Percentiles rank a stretch among this genome's conserved stretches.
These are phyloP conservation scores for Camptophora hylomeconis DNA, from an alignment of 2,329 filamentous ascomycete species.

Conservation along the genomic window DNA sequence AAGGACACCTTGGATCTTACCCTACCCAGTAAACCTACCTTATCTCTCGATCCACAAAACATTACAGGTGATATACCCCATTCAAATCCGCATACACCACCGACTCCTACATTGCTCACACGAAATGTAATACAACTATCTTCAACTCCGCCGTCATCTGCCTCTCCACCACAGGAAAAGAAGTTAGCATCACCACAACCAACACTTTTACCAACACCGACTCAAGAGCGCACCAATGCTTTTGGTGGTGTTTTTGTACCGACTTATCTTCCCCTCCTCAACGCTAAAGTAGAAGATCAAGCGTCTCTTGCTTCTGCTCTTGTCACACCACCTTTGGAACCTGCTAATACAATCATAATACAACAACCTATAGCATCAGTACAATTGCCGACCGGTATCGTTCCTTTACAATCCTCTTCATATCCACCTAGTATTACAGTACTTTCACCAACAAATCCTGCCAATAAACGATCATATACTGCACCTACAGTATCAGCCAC, in stretches of 20 bases:
- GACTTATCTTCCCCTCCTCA: constrained; percentile 14
- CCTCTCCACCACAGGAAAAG: constrained; percentile 1
- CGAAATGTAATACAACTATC: neutral
- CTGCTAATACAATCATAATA: constrained; percentile 3
- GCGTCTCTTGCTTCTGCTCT: too few relatives aligned
- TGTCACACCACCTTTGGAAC: neutral
- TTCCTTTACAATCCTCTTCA: constrained; percentile 2
- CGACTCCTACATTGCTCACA: constrained; percentile 6
- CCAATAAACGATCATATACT: constrained; percentile 4
- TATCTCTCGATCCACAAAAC: constrained; percentile 13
- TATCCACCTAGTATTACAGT: constrained; percentile 2
- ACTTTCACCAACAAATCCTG: constrained; percentile 1
- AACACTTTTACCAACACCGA: constrained; percentile 6
- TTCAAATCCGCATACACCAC: constrained; percentile 9
- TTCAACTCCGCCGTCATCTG: constrained; percentile 5
- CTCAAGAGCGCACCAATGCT: constrained; percentile 7
- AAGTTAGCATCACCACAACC: constrained; percentile 2
- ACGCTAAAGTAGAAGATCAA: constrained; percentile 4
- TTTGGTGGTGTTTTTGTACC: constrained; percentile 16
- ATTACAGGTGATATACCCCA: constrained; percentile 11
- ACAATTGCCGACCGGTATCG: neutral
- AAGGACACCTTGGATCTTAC: constrained; percentile 3
- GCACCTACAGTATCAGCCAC: constrained; percentile 6
- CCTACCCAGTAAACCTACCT: constrained; percentile 7
- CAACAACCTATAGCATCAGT: constrained; percentile 4